Conservation (phyloP, 2,329 filamentous ascomycete genomes). For the Colletotrichum tofieldiae region DNA sequence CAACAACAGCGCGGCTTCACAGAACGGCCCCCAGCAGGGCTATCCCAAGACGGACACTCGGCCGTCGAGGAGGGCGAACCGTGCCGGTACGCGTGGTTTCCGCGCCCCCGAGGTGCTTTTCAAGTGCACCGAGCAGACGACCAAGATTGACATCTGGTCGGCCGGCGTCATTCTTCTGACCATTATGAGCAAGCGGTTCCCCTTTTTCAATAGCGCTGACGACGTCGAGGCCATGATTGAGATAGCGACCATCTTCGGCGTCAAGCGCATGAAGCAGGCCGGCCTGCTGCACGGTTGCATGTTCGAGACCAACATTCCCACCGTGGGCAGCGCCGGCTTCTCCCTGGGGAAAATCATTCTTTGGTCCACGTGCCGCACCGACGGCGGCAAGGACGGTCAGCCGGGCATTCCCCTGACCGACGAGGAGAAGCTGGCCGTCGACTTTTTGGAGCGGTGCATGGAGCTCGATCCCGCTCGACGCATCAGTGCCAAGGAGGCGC, state of each 20-base stretch:
- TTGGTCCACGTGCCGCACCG: constrained; percentile 89
- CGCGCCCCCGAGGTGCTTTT: constrained; percentile 96
- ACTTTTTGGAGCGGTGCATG: constrained; percentile 80
- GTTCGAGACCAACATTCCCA: constrained; percentile 94
- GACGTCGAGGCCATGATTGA: constrained; percentile 98
- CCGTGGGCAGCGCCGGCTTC: constrained; percentile 88
- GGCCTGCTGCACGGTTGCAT: constrained; percentile 90
- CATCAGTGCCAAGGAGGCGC: constrained; percentile 82
- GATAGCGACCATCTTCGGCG: constrained; percentile 94
- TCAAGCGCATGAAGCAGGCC: constrained; percentile 85
- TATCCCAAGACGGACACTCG: constrained; percentile 94
- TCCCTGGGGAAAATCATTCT: constrained; percentile 93
- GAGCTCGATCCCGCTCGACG: constrained; percentile 82
- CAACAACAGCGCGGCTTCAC: constrained; percentile 72
- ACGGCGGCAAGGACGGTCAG: constrained; percentile 64
- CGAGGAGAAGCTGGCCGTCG: constrained; percentile 81
- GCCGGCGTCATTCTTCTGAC: constrained; percentile 98
- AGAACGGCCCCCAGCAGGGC: constrained; percentile 69
- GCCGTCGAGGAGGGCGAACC: constrained; percentile 90
- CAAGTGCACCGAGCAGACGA: constrained; percentile 96
- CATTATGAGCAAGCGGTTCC: constrained; percentile 91
- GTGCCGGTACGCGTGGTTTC: constrained; percentile 95
- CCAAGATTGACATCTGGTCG: constrained; percentile 97
- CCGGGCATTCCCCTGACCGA: constrained; percentile 69
- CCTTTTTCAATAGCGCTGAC: constrained; percentile 99